Evolutionary conservation across 1,284 basidiomycete species (phyloP), one percentile per base, ranked within the genome.

Genomic region (Heliocybe sulcata): DNA sequence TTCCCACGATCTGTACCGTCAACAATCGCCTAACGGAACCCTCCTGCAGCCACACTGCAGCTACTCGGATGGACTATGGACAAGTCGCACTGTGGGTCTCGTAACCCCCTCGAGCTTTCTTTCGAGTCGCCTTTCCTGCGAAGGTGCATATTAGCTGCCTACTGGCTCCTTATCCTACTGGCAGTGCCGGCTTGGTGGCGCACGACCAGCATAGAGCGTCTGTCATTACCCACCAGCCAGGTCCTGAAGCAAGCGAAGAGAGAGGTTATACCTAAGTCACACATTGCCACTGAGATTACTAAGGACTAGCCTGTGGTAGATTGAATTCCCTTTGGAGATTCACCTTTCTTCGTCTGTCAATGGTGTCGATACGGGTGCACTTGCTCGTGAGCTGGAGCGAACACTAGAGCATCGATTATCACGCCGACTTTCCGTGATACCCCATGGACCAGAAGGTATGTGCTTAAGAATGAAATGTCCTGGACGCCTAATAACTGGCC

Each of bases 151-250:
- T 75, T 92, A 55, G 68, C 76, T 3, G 81, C 87, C 0, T 95
- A 94, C 67, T 92, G 92, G 79, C 57, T 79, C 27, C 72, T 92
- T 31, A 75, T 94, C 22, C 59, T 94, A 22, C 69, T 90, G 6
- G 84, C 85, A 1, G 56, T 92, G 19, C 94, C 94, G 2, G 77
- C 90, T 48, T 97, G 94, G 94, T 96, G 90, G 91, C 77, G 75
- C 49, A 86, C 89, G 22, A 96, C 94, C 2, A 89, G 87, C 58
- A 94, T 96, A 38, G 80, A 92, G 65, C 80, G 92, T 27, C 77
- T 90, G 14, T 74, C 85, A 0, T 71, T 96, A 16, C 92, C 93
- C 1, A 73, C 76, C n/a, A 69, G 71, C 54, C 77, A 80, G 35
- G 84, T 94, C 27, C 68, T 70, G 45, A 72, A 72, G n/a, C 78